Evolutionary conservation across 164 flowering plant genomes (phyloP).

Genomic region (Echeveria elegans): DNA sequence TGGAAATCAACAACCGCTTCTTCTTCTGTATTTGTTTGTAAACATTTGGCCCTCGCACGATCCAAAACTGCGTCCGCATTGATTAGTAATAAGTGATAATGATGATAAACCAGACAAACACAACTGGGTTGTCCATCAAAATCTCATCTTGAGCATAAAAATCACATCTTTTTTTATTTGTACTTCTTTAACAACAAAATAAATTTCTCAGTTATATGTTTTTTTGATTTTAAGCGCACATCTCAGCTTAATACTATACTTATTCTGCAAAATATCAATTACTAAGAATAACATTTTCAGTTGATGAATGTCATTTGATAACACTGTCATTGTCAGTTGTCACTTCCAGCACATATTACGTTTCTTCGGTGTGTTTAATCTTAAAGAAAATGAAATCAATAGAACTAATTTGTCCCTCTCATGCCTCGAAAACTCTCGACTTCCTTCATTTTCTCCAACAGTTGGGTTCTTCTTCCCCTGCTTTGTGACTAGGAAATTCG

Average conservation of each 20-base stretch:
- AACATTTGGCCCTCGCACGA: background rate
- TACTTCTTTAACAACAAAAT: no score
- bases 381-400: no score
- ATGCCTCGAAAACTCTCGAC: background rate
- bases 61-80: background rate
- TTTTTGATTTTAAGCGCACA: no score
- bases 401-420: background rate
- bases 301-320: no score
- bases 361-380: no score
- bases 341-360: no score
- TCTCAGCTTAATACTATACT: no score
- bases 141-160: slow-evolving; percentile 2
- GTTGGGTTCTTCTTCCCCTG: background rate
- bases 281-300: no score
- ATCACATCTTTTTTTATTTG: background rate
- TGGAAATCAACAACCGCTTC: background rate
- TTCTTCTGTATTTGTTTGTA: background rate
- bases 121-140: background rate
- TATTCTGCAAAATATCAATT: no score
- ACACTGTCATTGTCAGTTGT: no score
- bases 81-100: background rate
- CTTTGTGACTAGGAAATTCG: background rate
- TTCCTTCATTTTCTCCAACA: background rate
- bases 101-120: background rate
- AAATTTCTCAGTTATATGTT: no score